Evolutionary conservation across 2,329 filamentous ascomycete genomes (phyloP).

Genomic region (Penicillium sp.): DNA sequence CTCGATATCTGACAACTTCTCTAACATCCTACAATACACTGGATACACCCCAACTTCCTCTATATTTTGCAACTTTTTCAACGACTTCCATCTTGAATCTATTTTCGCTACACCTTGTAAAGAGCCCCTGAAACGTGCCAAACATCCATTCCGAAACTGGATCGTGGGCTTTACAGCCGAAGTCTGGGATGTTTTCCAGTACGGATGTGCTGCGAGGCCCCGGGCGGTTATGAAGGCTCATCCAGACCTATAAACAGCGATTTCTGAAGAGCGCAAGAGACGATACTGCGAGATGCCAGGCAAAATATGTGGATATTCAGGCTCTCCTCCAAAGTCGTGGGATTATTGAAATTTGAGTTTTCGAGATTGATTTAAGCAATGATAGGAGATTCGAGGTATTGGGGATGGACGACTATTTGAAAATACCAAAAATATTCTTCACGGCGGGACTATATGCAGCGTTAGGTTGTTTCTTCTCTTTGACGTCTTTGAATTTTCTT

Average conservation of each 20-base stretch:
- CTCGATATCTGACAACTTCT: too few species aligned
- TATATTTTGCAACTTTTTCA: too few species aligned
- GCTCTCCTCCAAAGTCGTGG: slow-evolving; percentile 11
- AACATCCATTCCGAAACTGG: slow-evolving; percentile 21
- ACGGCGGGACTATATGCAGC: too few species aligned
- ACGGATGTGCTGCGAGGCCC: slow-evolving; percentile 5
- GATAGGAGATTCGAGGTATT: too few species aligned
- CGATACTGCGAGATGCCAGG: neutral
- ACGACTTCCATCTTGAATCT: too few species aligned
- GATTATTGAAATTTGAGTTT: neutral
- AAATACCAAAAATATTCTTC: too few species aligned
- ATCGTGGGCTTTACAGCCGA: slow-evolving; percentile 22
- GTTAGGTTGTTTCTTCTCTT: too few species aligned
- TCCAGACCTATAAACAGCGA: slow-evolving; percentile 4
- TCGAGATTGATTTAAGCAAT: too few species aligned
- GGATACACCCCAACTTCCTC: too few species aligned
- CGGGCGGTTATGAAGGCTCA: slow-evolving; percentile 11
- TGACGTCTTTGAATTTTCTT: too few species aligned
- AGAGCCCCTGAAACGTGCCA: neutral
- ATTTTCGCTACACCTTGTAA: neutral
- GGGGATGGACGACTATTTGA: too few species aligned
- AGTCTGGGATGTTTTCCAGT: slow-evolving; percentile 11
- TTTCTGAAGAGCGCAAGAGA: slow-evolving; percentile 2
- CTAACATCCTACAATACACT: too few species aligned
- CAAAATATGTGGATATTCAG: slow-evolving; percentile 4